Conservation (phyloP, 371 early-diverging fungal genomes). For the Apophysomyces variabilis region DNA sequence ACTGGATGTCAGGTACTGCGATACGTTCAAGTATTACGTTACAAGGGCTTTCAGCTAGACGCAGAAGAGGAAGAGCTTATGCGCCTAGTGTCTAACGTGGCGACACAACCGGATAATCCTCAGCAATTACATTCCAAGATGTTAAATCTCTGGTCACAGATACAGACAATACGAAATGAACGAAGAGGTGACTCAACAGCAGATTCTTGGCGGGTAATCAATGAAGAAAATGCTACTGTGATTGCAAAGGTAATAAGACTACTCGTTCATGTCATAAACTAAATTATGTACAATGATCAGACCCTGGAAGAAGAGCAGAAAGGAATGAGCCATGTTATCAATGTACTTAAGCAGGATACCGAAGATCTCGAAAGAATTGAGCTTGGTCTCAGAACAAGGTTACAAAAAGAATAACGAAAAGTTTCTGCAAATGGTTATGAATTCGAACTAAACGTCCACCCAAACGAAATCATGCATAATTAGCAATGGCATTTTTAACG, state of each 20-base stretch:
- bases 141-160: slow-evolving; percentile 12
- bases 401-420: slow-evolving; percentile 2
- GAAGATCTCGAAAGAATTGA: slow-evolving; percentile 18
- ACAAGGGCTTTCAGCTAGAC: slow-evolving; percentile 28
- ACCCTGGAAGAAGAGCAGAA: slow-evolving; percentile 19
- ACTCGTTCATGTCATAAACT: not conserved
- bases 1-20: slow-evolving; percentile 20
- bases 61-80: slow-evolving; percentile 24
- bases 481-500: not conserved
- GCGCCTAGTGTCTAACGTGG: slow-evolving; percentile 15
- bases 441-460: not conserved
- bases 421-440: not conserved
- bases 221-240: slow-evolving; percentile 16
- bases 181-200: not conserved
- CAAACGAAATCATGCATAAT: not conserved
- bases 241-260: slow-evolving; percentile 21
- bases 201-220: slow-evolving; percentile 22
- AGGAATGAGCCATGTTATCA: slow-evolving; percentile 23
- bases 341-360: slow-evolving; percentile 17
- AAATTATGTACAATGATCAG: not conserved
- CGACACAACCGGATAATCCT: slow-evolving; percentile 15
- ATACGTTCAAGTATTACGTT: slow-evolving; percentile 30
- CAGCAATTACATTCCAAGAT: slow-evolving; percentile 21
- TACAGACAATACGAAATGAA: slow-evolving; percentile 17
- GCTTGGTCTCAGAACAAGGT: slow-evolving; percentile 16